These are phyloP conservation scores for Emericellopsis atlantica DNA, from an alignment of 2,329 filamentous ascomycete species.

Conservation along the genomic window DNA sequence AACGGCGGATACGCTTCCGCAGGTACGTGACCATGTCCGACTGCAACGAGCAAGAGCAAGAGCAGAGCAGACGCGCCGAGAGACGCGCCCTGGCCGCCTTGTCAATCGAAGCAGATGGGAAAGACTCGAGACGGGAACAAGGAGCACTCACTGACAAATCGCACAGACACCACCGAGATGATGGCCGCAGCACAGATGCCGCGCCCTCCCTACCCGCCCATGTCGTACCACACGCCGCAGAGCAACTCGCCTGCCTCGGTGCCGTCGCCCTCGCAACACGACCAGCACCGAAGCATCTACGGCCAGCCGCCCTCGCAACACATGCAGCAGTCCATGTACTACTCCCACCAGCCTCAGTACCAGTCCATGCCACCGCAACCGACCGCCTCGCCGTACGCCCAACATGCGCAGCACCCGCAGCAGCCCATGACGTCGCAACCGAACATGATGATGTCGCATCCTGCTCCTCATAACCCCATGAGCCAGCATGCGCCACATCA, in stretches of 20 bases:
- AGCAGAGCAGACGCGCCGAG: neutral
- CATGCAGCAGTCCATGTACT: conserved; percentile 73
- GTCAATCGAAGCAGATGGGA: too few relatives aligned
- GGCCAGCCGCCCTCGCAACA: conserved; percentile 67
- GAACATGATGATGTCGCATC: conserved; percentile 55
- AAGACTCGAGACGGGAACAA: neutral
- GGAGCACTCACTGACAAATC: conserved; percentile 7
- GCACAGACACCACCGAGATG: conserved; percentile 47
- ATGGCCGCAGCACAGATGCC: conserved; percentile 59
- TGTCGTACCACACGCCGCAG: conserved; percentile 85
- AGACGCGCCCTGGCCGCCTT: neutral
- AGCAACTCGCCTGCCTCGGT: conserved; percentile 91
- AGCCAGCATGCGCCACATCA: conserved; percentile 45
- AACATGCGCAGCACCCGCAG: conserved; percentile 37
- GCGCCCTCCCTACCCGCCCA: conserved; percentile 72
- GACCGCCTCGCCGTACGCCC: conserved; percentile 45
- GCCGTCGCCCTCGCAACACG: conserved; percentile 76
- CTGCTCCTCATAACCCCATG: conserved; percentile 43
- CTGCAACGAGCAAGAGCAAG: neutral
- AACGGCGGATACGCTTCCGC: conserved; percentile 78
- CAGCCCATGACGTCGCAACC: conserved; percentile 52
- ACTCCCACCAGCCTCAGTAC: conserved; percentile 45
- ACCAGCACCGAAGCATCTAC: conserved; percentile 82
- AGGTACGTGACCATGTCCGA: conserved; percentile 43
- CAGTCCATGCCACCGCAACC: conserved; percentile 53